Percentiles rank a stretch among this genome's conserved stretches.
phyloP scores from a whole-genome alignment of 2,329 filamentous ascomycete species.

The Aspergillus sp. region DNA sequence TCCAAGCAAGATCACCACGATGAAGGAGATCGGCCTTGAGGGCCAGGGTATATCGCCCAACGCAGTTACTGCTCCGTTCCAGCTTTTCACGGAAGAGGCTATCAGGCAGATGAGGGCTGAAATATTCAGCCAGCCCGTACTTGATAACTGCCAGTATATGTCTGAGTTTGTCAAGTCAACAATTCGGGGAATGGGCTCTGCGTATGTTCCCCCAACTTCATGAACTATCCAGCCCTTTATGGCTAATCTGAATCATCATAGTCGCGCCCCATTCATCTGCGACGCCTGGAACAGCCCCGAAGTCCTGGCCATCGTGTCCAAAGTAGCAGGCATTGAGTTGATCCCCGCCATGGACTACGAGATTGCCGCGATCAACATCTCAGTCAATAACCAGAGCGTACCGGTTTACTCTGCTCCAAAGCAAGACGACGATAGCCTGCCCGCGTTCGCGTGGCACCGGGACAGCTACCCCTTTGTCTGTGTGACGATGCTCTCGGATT shows the following conservation, averaged over 20 bases:
- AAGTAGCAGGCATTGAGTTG: conserved; percentile 57
- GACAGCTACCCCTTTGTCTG: conserved; percentile 70
- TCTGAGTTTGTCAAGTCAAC: conserved; percentile 56
- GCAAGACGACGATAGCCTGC: conserved; percentile 49
- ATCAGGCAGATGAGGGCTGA: conserved; percentile 63
- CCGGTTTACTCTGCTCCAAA: conserved; percentile 45
- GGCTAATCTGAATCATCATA: conserved; percentile 24
- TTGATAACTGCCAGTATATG: conserved; percentile 57
- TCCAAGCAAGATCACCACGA: conserved; percentile 55
- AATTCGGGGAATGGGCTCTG: too few relatives aligned
- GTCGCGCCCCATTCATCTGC: conserved; percentile 65
- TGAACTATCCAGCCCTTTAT: fast-evolving
- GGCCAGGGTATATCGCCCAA: conserved; percentile 60
- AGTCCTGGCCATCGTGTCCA: conserved; percentile 49
- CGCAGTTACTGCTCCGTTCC: conserved; percentile 66
- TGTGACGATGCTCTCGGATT: conserved; percentile 67
- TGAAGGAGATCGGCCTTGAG: conserved; percentile 60
- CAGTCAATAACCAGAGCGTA: conserved; percentile 51
- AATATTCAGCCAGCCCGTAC: conserved; percentile 58
- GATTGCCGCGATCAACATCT: conserved; percentile 58
- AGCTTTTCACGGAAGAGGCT: conserved; percentile 62
- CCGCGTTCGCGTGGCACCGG: conserved; percentile 61
- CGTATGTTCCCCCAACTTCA: too few relatives aligned
- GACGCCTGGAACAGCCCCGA: conserved; percentile 59
- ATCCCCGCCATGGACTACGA: conserved; percentile 56